Percentiles rank a stretch among this genome's conserved stretches.
Evolutionary conservation across 768 basidiomycete species (phyloP).

Genomic region (Phylloporus scabripes): DNA sequence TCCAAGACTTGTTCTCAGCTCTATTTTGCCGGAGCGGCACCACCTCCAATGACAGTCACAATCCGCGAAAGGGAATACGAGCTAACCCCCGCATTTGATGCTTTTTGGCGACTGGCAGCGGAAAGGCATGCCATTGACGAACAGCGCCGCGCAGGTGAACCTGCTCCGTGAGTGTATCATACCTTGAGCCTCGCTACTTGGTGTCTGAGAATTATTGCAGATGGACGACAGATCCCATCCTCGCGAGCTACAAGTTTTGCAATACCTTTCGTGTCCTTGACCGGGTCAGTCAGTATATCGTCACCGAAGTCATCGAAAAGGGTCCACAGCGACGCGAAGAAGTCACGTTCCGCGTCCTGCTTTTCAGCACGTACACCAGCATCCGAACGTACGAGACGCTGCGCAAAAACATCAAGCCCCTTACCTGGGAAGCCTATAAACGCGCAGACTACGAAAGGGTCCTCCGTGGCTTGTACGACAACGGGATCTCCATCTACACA

Average conservation of each 20-base stretch:
- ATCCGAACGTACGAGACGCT: slow-evolving; percentile 70
- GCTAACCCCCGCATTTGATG: slow-evolving; percentile 53
- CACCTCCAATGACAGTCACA: slow-evolving; percentile 27
- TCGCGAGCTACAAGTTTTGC: slow-evolving; percentile 57
- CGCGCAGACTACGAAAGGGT: slow-evolving; percentile 48
- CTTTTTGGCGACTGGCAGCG: slow-evolving; percentile 53
- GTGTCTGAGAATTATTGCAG: slow-evolving; percentile 31
- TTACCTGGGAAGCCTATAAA: slow-evolving; percentile 58
- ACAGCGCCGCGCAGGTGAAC: slow-evolving; percentile 43
- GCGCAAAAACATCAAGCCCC: slow-evolving; percentile 43
- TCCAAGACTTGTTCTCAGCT: slow-evolving; percentile 19
- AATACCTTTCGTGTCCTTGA: slow-evolving; percentile 74
- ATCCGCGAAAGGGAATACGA: slow-evolving; percentile 36
- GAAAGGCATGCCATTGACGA: slow-evolving; percentile 57
- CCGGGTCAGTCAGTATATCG: slow-evolving; percentile 62
- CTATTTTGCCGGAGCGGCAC: slow-evolving; percentile 5
- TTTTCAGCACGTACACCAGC: slow-evolving; percentile 69
- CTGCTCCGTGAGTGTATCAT: slow-evolving; percentile 46
- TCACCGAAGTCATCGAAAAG: slow-evolving; percentile 62
- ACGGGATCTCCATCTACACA: slow-evolving; percentile 53
- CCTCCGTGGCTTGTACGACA: slow-evolving; percentile 37
- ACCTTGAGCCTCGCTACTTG: not conserved
- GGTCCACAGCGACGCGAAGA: slow-evolving; percentile 58
- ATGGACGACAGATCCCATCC: slow-evolving; percentile 64
- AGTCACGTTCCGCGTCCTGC: slow-evolving; percentile 61